Conservation (phyloP, 768 basidiomycete species). For the Leucocoprinus birnbaumii region DNA sequence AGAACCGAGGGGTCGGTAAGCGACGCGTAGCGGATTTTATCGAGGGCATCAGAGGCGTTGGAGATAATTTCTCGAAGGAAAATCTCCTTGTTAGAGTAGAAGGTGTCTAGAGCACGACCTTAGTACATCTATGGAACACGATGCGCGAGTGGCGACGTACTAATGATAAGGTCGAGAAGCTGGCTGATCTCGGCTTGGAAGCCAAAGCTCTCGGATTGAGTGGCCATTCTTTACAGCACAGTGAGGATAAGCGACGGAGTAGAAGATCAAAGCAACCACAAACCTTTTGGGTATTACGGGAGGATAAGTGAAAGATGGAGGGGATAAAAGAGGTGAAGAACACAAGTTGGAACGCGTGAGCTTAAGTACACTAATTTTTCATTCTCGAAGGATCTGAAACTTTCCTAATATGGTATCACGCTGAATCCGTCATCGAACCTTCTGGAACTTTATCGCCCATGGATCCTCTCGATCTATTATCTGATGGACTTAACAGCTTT, state of each 20-base stretch:
- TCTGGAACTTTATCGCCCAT: constrained; percentile 34
- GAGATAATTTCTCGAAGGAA: constrained; percentile 99
- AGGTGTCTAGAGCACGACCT: constrained; percentile 68
- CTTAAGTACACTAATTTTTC: constrained; percentile 37
- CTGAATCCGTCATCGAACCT: constrained; percentile 32
- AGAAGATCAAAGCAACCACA: background rate
- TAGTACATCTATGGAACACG: constrained; percentile 3
- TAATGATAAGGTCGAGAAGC: constrained; percentile 98
- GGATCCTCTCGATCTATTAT: constrained; percentile 11
- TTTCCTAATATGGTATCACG: constrained; percentile 37
- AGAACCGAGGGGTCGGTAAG: constrained; percentile 91
- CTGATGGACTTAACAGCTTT: background rate
- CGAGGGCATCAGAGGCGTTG: constrained; percentile 96
- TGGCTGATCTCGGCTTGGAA: constrained; percentile 99
- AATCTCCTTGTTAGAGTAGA: constrained; percentile 99
- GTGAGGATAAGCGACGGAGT: constrained; percentile 9
- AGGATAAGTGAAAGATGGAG: constrained; percentile 17
- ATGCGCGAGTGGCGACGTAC: constrained; percentile 39
- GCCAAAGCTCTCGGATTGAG: constrained; percentile 88
- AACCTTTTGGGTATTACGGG: constrained; percentile 19
- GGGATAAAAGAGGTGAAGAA: constrained; percentile 23
- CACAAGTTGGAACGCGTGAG: constrained; percentile 19
- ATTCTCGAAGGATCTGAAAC: constrained; percentile 49
- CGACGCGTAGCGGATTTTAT: constrained; percentile 97
- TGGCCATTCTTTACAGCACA: constrained; percentile 50